Percentiles rank a stretch among this genome's conserved stretches.
These are phyloP conservation scores for Ganoderma multipileum DNA, from an alignment of 1,284 basidiomycete species.

Conservation along the genomic window DNA sequence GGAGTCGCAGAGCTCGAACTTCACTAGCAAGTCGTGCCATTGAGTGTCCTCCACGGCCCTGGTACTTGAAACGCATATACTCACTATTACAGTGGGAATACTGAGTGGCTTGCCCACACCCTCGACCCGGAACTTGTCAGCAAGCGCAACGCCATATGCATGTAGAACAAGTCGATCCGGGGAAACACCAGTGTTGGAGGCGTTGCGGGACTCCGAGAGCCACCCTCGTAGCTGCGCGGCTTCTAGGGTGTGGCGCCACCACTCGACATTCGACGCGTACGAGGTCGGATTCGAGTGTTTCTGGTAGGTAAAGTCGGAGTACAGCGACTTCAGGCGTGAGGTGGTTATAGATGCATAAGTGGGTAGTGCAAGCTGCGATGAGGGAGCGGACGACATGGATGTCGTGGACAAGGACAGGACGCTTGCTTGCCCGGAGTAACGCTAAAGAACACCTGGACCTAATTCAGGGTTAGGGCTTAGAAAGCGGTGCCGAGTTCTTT, in stretches of 20 bases:
- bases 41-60: slow-evolving; percentile 18
- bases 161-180: slow-evolving; percentile 68
- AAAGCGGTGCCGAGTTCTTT: neutral
- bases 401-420: slow-evolving; percentile 16
- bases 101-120: slow-evolving; percentile 84
- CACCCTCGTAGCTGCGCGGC: slow-evolving; percentile 66
- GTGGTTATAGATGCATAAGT: slow-evolving; percentile 60
- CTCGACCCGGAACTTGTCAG: slow-evolving; percentile 68
- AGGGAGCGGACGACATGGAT: slow-evolving; percentile 32
- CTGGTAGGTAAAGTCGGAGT: slow-evolving; percentile 88
- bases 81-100: slow-evolving; percentile 82
- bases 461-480: slow-evolving; percentile 6
- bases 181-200: slow-evolving; percentile 36
- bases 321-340: slow-evolving; percentile 82
- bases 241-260: slow-evolving; percentile 84
- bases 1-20: slow-evolving; percentile 66
- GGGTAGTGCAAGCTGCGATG: slow-evolving; percentile 44
- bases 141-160: slow-evolving; percentile 59
- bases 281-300: slow-evolving; percentile 85
- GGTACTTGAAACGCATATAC: slow-evolving; percentile 40
- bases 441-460: neutral
- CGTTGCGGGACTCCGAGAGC: slow-evolving; percentile 45
- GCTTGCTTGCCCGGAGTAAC: neutral
- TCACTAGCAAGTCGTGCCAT: slow-evolving; percentile 34
- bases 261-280: slow-evolving; percentile 82